These are phyloP conservation scores for Amanita brunnescens DNA, from an alignment of 768 basidiomycete species.

Conservation along the genomic window DNA sequence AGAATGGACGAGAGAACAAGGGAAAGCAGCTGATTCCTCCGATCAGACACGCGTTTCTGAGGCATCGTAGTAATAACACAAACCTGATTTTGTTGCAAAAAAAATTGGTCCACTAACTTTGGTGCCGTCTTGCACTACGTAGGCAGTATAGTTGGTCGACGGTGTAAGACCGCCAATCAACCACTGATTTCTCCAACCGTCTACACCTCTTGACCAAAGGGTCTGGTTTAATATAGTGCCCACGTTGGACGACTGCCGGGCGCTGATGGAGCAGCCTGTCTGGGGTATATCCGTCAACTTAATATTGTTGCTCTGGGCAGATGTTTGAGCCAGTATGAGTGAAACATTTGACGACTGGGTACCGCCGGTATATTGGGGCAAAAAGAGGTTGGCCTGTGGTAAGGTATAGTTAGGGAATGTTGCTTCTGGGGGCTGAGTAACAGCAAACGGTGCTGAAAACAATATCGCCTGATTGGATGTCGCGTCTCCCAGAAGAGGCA, in stretches of 20 bases:
- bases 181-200: constrained; percentile 67
- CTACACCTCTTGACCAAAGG: constrained; percentile 46
- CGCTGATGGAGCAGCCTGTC: constrained; percentile 52
- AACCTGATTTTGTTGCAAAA: constrained; percentile 70
- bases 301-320: constrained; percentile 10
- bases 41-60: not conserved
- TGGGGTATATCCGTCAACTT: constrained; percentile 32
- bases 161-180: constrained; percentile 48
- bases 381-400: constrained; percentile 43
- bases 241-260: constrained; percentile 19
- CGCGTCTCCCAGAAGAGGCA: constrained; percentile 65
- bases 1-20: constrained; percentile 60
- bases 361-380: constrained; percentile 33
- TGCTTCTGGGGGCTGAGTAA: constrained; percentile 26
- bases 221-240: constrained; percentile 35
- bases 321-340: constrained; percentile 34
- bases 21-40: constrained; percentile 43
- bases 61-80: constrained; percentile 13
- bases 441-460: constrained; percentile 54
- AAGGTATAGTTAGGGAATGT: constrained; percentile 73
- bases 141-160: constrained; percentile 74
- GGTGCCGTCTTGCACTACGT: constrained; percentile 45
- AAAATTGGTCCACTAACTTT: constrained; percentile 61
- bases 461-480: constrained; percentile 65
- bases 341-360: constrained; percentile 45